Evolutionary conservation across 805 yeast species (phyloP), one percentile per base, ranked within the genome.

Genomic region (Teunomyces stri): DNA sequence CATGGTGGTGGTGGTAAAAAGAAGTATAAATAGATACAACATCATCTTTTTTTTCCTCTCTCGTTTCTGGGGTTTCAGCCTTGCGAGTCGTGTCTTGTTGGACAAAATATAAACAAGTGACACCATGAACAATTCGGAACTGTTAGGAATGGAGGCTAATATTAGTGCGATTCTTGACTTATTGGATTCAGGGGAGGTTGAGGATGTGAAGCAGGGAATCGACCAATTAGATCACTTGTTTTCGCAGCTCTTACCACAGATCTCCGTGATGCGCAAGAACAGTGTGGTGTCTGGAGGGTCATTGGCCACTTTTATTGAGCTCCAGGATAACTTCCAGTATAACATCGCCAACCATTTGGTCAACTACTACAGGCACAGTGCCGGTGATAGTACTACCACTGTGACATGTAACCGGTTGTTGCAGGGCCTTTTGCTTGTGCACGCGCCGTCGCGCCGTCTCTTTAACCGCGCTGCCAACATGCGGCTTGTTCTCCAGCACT

Each of bases 391-490:
- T 2, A 3, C 20, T n/a, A 37, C 40, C 30, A 21, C 45, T n/a
- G n/a, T 48, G 29, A 50, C 53, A 21, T 61, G 65, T 33, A 69
- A 71, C 49, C 55, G 74, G 35, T 64, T 78, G 1, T 60, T 84
- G 3, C 86, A 82, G 54, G 91, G 90, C 0, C 64, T 81, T 9
- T 67, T 85, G 16, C 65, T 85, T 36, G 43, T 85, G 6, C 91
- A 85, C 57, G 76, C 83, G 3, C 64, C 64, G 2, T 78, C 85
- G 15, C 64, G 89, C 46, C 56, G 63, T 10, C 51, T 81, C 2
- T 82, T 85, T 56, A 60, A 68, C 20, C 59, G 76, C 39, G 60
- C 62, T 15, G 50, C 58, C 13, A 78, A 76, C 49, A 68, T 76
- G 79, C 60, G 57, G 15, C 45, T 63, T 36, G 48, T 72, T 7